Evolutionary conservation across 139 green algal genomes (phyloP).

Genomic region (Helicosporidium sp.): DNA sequence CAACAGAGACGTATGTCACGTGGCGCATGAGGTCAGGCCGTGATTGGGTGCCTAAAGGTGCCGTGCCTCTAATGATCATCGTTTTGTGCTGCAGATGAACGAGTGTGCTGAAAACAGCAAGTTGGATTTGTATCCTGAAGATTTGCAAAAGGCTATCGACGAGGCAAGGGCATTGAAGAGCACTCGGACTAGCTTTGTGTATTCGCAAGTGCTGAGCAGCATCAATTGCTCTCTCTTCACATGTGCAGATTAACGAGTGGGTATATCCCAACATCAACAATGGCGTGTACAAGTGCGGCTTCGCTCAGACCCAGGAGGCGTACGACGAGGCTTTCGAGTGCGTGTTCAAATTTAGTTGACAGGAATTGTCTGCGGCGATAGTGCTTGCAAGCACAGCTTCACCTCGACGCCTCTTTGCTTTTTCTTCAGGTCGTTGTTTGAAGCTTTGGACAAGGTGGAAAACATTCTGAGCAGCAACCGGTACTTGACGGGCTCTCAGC

Average conservation of each 20-base stretch:
- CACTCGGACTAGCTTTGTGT: no score
- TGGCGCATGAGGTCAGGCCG: no score
- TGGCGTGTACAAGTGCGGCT: conserved; percentile 85
- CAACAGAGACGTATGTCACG: no score
- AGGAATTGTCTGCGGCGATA: no score
- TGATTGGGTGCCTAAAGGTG: no score
- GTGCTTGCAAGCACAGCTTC: no score
- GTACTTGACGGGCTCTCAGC: conserved; percentile 58
- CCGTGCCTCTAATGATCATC: no score
- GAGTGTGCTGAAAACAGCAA: background rate
- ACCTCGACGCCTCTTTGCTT: no score
- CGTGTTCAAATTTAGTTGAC: no score
- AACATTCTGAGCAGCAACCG: conserved; percentile 49
- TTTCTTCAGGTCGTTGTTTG: conserved; percentile 50
- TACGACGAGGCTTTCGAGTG: conserved; percentile 49
- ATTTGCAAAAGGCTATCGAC: no score
- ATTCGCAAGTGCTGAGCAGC: background rate
- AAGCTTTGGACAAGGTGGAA: conserved; percentile 55
- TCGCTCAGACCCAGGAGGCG: conserved; percentile 64
- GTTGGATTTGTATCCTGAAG: no score
- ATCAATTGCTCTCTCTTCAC: background rate
- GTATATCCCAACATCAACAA: conserved; percentile 86
- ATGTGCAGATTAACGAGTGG: conserved; percentile 47
- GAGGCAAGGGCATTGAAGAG: no score
- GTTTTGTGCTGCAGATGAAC: background rate